Base-by-base conservation (phyloP, 2,329 filamentous ascomycete species). In the Alternaria sp. region DNA sequence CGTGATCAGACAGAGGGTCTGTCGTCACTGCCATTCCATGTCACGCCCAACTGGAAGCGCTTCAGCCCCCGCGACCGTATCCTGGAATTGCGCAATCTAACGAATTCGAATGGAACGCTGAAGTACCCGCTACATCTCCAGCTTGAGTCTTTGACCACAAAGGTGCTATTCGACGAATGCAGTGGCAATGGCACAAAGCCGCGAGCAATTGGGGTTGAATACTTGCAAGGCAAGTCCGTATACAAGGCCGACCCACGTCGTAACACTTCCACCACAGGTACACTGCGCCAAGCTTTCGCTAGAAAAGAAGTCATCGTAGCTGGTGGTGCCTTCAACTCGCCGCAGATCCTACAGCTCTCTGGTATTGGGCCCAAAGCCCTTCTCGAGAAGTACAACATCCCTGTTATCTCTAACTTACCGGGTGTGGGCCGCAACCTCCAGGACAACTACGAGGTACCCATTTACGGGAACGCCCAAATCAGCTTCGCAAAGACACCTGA, bases 321-420 rank as follows among this genome's bases (percentile, higher is more conserved):
- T 13, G 67, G 65, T 6, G 88, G 88, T 8, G 83, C 86, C 1
- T 90, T 86, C 75, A 87, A 89, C 75, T 85, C 85, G 2, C 87
- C 88, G 2, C 88, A 90, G 75, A 74, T 91, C 4, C 84, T 91
- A 5, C 86, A 88, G 77, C 84, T 90, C 1, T 87, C 83, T 60
- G 89, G 89, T 10, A 83, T 91, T 43, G 88, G 89, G 0, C 87
- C 87, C 0, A 71, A 77, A 10, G 70, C 78, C 0, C 83, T 87
- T 62, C 84, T 91, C 8, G 62, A 82, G 9, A 80, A 81, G 51
- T 83, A 86, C 71, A 78, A 81, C 13, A 90, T 90, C 64, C 69
- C 81, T 3, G 77, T 86, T 0, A 65, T 88, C 15, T 79, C 83
- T 4, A 81, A 90, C 66, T 84, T 87, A 1, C 70, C 69, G 10